These are phyloP conservation scores for Acanthamoeba castellanii DNA, from an alignment of 208 protist species.

Conservation along the genomic window DNA sequence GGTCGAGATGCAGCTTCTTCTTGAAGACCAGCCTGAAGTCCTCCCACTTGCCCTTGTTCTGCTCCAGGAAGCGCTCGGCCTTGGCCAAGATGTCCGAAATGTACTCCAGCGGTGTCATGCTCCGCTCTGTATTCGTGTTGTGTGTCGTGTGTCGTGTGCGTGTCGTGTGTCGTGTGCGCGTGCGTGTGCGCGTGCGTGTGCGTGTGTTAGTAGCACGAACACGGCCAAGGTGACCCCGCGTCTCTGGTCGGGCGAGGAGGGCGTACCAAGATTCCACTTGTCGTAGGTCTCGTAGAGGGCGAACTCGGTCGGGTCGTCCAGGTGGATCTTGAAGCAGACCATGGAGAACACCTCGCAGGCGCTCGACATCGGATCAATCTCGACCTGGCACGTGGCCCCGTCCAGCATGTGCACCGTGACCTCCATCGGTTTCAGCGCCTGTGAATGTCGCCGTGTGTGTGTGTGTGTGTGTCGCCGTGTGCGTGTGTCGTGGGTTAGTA, in stretches of 20 bases:
- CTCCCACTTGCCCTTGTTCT: not conserved
- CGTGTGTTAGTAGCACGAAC: no score
- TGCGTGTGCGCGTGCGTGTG: not conserved
- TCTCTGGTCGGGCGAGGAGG: not conserved
- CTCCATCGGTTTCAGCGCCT: slow-evolving; percentile 4
- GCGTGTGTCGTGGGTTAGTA: not conserved
- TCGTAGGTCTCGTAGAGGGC: slow-evolving; percentile 58
- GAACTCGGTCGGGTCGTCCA: slow-evolving; percentile 68
- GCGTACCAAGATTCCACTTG: slow-evolving; percentile 15
- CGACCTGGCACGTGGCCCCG: not conserved
- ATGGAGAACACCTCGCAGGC: slow-evolving; percentile 55
- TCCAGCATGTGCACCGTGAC: slow-evolving; percentile 38
- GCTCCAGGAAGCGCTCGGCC: slow-evolving; percentile 28
- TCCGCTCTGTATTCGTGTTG: not conserved
- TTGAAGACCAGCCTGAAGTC: slow-evolving; percentile 65
- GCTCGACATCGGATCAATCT: slow-evolving; percentile 45
- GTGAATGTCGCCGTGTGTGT: not conserved
- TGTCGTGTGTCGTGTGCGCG: no score
- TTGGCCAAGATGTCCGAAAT: slow-evolving; percentile 52
- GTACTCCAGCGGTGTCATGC: slow-evolving; percentile 24
- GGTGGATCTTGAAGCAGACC: slow-evolving; percentile 37
- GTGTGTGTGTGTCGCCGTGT: no score
- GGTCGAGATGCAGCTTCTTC: slow-evolving; percentile 70
- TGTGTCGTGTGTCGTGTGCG: not conserved
- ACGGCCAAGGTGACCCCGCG: not conserved